These are phyloP conservation scores for Brasilioporus rufonigricans DNA, from an alignment of 768 basidiomycete species.

Conservation along the genomic window DNA sequence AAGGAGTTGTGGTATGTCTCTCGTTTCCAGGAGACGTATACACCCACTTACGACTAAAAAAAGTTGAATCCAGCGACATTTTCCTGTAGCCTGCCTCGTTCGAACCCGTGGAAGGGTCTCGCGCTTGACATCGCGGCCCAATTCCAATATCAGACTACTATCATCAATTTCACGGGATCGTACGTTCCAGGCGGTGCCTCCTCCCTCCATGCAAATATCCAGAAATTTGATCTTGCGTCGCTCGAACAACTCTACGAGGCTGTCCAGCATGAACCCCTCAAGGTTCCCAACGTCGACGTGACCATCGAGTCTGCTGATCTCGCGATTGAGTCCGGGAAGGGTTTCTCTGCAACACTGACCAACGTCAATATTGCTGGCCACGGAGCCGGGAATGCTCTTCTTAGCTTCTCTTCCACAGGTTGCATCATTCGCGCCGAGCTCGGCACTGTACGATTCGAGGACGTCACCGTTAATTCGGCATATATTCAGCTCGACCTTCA, in stretches of 20 bases:
- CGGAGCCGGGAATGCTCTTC: not conserved
- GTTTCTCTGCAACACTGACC: slow-evolving; percentile 1
- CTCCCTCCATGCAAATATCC: not conserved
- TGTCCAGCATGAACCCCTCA: not conserved
- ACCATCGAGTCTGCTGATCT: slow-evolving; percentile 5
- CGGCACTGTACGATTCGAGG: not conserved
- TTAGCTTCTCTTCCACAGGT: slow-evolving; percentile 1
- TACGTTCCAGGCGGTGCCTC: not conserved
- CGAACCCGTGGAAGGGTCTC: slow-evolving; percentile 3
- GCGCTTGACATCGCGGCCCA: not conserved
- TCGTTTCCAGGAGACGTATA: not conserved
- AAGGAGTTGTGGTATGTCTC: slow-evolving; percentile 1
- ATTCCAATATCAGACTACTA: not conserved
- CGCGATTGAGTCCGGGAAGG: not conserved
- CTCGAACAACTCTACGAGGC: not conserved
- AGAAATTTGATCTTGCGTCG: not conserved
- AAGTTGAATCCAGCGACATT: slow-evolving; percentile 5
- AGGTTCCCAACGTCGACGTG: not conserved
- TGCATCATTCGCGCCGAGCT: slow-evolving; percentile 1
- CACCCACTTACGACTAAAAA: not conserved
- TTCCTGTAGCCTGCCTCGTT: not conserved
- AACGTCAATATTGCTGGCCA: slow-evolving; percentile 2
- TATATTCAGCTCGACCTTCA: slow-evolving; percentile 5
- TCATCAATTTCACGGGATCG: not conserved
- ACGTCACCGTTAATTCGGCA: not conserved